A percentile compares a stretch with the other conserved stretches of the same genome.
phyloP scores from a whole-genome alignment of 345 rosid genomes.

The Gossypium herbaceum region DNA sequence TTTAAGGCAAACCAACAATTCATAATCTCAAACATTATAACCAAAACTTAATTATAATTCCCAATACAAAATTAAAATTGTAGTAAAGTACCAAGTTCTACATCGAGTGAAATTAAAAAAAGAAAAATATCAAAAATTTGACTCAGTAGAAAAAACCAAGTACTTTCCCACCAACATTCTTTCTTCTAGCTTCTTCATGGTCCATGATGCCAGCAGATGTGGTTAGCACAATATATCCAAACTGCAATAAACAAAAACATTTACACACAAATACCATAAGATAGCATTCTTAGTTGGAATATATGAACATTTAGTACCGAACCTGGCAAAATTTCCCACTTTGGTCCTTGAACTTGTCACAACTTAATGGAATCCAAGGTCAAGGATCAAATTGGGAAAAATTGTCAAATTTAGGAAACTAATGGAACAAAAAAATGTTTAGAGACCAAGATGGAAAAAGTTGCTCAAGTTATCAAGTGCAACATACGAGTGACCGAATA shows the following conservation, averaged over 20 bases:
- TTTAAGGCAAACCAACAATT: not conserved
- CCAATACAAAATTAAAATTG: not conserved
- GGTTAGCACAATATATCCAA: conserved; percentile 76
- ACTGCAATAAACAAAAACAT: conserved; percentile 39
- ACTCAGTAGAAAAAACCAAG: conserved; percentile 52
- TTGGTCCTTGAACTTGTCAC: too few relatives aligned
- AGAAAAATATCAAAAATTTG: not conserved
- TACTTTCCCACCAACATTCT: conserved; percentile 74
- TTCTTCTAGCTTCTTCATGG: conserved; percentile 86
- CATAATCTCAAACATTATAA: conserved; percentile 4
- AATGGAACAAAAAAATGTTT: too few relatives aligned
- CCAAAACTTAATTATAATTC: not conserved
- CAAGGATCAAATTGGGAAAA: too few relatives aligned
- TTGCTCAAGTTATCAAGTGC: too few relatives aligned
- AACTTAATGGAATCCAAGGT: too few relatives aligned
- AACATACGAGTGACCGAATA: too few relatives aligned
- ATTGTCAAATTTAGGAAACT: too few relatives aligned
- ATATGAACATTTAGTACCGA: not conserved
- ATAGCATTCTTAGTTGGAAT: not conserved
- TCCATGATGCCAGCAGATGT: conserved; percentile 91
- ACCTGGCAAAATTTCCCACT: too few relatives aligned
- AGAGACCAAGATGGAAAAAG: too few relatives aligned
- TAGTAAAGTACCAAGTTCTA: not conserved
- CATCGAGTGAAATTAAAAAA: not conserved
- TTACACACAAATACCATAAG: not conserved